Evolutionary conservation across 208 protist species (phyloP), one percentile per base, ranked within the genome.

Genomic region (Vickermania ingenoplastis): DNA sequence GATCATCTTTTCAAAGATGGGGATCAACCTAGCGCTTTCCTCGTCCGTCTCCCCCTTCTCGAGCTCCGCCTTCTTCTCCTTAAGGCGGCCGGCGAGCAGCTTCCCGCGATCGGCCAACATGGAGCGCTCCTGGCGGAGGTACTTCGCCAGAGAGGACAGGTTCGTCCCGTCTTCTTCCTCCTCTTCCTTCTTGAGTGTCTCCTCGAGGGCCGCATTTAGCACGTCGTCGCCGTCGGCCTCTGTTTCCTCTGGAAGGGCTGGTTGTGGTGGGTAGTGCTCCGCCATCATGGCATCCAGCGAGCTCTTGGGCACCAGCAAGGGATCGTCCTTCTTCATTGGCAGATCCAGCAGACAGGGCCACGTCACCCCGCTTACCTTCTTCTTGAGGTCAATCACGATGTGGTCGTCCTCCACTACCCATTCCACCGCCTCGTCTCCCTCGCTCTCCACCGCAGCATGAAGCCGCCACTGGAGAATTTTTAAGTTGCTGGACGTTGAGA

Each of bases 381-480:
- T 95, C 50, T 82, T 71, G 48, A 91, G 56, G 17, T 86, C 83
- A 22, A 85, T 66, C n/a, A 89, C 71, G 24, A 93, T 52, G 31
- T 51, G 41, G 25, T 70, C 75, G 36, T 78, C 79, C 13, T 79
- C 57, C 67, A 89, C 79, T 26, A 91, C 77, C 53, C 83, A 75
- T 84, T 45, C 36, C 36, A 17, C 36, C 36, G 7, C 36, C 36
- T 45, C 36, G 11, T 45, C 36, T 45, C 85, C 91, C 69, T 92
- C 85, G 36, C 91, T 79, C 64, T 92, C 83, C 31, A 95, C 81
- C 48, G 69, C 14, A 31, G 72, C 75, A 69, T 81, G 86, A 27
- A 95, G 83, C 59, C 88, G 88, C 85, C 85, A 92, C 70, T 92
- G 88, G 24, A 92, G 50, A 23, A 95, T 79, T 29, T 7, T 45